phyloP scores from a whole-genome alignment of 2,329 filamentous ascomycete species.

The Thelonectria blattea region DNA sequence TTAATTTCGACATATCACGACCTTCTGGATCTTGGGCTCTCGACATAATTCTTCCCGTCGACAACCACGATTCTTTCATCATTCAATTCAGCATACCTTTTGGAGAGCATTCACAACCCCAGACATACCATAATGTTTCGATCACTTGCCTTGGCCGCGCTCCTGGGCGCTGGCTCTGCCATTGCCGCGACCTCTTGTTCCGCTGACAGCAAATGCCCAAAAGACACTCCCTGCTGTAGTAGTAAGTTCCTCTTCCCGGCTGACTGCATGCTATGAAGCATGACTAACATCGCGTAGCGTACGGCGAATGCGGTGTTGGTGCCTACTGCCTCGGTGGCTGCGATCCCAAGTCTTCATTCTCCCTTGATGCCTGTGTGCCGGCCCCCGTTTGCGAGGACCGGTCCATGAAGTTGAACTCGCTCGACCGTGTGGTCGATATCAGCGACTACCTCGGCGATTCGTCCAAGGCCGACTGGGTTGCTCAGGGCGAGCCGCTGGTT shows the following conservation, averaged over 20 bases:
- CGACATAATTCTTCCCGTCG: neutral
- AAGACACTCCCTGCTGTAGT: conserved; percentile 77
- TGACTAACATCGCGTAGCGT: conserved; percentile 63
- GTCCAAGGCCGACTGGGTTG: conserved; percentile 83
- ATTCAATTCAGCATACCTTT: conserved; percentile 10
- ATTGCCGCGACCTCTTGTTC: conserved; percentile 60
- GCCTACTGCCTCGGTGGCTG: conserved; percentile 96
- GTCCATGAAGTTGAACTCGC: conserved; percentile 74
- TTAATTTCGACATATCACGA: conserved; percentile 1
- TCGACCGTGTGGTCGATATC: conserved; percentile 73
- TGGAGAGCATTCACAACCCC: conserved; percentile 1
- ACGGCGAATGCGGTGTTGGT: conserved; percentile 89
- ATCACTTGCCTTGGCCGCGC: conserved; percentile 40
- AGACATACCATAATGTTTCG: conserved; percentile 41
- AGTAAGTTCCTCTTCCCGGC: conserved; percentile 59
- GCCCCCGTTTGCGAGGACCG: conserved; percentile 80
- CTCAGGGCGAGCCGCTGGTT: conserved; percentile 74
- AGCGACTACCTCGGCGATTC: conserved; percentile 87
- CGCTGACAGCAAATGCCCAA: conserved; percentile 66
- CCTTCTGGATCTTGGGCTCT: neutral
- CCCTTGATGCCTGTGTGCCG: conserved; percentile 83
- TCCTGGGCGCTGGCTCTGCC: conserved; percentile 42
- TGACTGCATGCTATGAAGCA: neutral
- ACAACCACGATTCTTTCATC: conserved; percentile 2
- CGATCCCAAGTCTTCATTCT: conserved; percentile 84